Conservation (phyloP, 2,329 filamentous ascomycete genomes). For the Fusarium sp. region DNA sequence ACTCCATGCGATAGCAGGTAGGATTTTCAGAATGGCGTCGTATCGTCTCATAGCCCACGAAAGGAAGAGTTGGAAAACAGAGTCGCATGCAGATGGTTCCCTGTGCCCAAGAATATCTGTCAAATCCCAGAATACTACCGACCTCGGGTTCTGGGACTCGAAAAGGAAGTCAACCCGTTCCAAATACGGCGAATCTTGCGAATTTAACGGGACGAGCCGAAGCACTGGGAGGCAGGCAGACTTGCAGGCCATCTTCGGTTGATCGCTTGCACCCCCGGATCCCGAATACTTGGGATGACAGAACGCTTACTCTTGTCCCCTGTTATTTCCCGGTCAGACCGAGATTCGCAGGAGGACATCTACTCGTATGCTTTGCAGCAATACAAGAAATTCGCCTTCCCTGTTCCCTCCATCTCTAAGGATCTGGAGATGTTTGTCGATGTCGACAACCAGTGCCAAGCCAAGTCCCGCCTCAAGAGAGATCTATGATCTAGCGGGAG, state of each 20-base stretch:
- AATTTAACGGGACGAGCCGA: slow-evolving; percentile 47
- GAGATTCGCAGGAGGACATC: slow-evolving; percentile 23
- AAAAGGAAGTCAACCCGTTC: slow-evolving; percentile 31
- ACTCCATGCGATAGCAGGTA: slow-evolving; percentile 18
- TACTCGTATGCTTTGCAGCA: slow-evolving; percentile 13
- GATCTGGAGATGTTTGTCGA: slow-evolving; percentile 6
- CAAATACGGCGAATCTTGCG: slow-evolving; percentile 43
- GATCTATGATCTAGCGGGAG: slow-evolving; percentile 28
- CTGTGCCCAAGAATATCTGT: slow-evolving; percentile 35
- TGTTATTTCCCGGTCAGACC: slow-evolving; percentile 22
- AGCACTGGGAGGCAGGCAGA: slow-evolving; percentile 22
- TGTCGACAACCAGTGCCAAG: slow-evolving; percentile 4
- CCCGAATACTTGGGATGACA: slow-evolving; percentile 36
- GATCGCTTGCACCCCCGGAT: slow-evolving; percentile 35
- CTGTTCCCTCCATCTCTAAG: not conserved
- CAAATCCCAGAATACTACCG: slow-evolving; percentile 23
- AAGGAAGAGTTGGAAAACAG: slow-evolving; percentile 26
- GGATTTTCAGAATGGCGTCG: slow-evolving; percentile 21
- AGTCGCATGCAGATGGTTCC: slow-evolving; percentile 22
- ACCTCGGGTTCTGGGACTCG: slow-evolving; percentile 15
- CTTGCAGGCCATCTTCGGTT: slow-evolving; percentile 22
- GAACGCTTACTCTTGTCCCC: slow-evolving; percentile 27
- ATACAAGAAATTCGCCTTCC: not conserved
- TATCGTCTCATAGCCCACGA: slow-evolving; percentile 21
- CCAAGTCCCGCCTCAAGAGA: not conserved